These are phyloP conservation scores for Aspergillus tubingensis DNA, from an alignment of 2,329 filamentous ascomycete species.

Conservation along the genomic window DNA sequence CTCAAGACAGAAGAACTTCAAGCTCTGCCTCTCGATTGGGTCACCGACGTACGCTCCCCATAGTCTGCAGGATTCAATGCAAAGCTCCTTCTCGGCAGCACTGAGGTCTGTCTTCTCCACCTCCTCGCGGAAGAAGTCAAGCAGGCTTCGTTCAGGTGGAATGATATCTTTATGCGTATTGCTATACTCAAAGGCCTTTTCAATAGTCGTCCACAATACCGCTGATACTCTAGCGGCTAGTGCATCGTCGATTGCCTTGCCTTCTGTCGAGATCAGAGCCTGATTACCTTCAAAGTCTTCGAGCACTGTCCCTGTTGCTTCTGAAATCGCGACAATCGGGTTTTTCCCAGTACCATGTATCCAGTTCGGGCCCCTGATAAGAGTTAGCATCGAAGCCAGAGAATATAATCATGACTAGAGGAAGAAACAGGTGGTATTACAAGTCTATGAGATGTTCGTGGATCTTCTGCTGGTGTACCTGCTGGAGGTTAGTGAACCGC, in stretches of 20 bases:
- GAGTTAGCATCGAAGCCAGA: constrained; percentile 17
- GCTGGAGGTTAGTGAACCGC: constrained; percentile 17
- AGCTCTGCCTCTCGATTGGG: constrained; percentile 59
- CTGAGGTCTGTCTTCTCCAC: constrained; percentile 44
- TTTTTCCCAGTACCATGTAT: constrained; percentile 64
- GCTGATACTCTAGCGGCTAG: constrained; percentile 38
- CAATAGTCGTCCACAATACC: constrained; percentile 60
- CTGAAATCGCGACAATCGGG: constrained; percentile 60
- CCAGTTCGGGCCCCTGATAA: constrained; percentile 62
- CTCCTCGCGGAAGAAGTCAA: constrained; percentile 58
- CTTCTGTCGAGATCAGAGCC: constrained; percentile 50
- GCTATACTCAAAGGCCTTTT: constrained; percentile 61
- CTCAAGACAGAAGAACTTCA: constrained; percentile 67
- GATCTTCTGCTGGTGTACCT: constrained; percentile 54
- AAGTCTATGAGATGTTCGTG: constrained; percentile 58
- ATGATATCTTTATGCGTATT: constrained; percentile 56
- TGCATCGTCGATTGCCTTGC: constrained; percentile 43
- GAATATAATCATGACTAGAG: background rate
- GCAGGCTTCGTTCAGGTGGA: constrained; percentile 54
- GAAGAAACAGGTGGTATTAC: constrained; percentile 41
- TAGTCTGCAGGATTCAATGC: constrained; percentile 58
- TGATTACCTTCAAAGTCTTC: constrained; percentile 57
- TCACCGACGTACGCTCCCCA: constrained; percentile 68
- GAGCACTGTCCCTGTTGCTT: constrained; percentile 52
- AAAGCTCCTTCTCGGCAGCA: constrained; percentile 47